Base-by-base conservation (phyloP, 306 rosid genomes). In the Pyrus communis region DNA sequence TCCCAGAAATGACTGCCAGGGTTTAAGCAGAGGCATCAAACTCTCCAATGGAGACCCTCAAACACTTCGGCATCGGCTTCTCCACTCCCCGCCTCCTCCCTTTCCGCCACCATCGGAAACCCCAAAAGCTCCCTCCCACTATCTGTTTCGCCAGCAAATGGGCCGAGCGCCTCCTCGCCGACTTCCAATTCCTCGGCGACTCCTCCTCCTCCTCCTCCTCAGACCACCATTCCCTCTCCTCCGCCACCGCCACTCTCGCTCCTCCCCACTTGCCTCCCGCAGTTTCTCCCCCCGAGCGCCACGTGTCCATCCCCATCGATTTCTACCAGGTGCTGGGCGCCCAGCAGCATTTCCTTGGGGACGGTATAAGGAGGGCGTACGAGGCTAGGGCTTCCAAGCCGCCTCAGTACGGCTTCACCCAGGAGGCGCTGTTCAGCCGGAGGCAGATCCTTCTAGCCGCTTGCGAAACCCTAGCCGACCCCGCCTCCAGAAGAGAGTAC, bases 361-460 rank as follows among this genome's bases (percentile, higher is more conserved):
- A 95, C 57, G 99, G 97, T 11, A 95, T 95, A 66, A 77, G 90
- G 43, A 77, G 97, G 54, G 89, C 97, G 15, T 95, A 92, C 72
- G 99, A 95, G n/a, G 88, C 97, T 54, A 90, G 92, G 79, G 91
- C 84, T 87, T 89, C 97, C 45, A 95, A 89, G 85, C 96, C 92
- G 40, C 97, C 97, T 75, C 96, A 88, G 82, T 88, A 86, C 67
- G 93, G 97, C 0, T 92, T 95, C 85, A 88, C 92, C 66, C 86
- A 92, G 69, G 97, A 92, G 11, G 88, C 97, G 0, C 77, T 95
- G 40, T 78, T 95, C 35, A 92, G 93, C 84, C 93, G 97, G 35
- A 82, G 99, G n/a, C 97, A 88, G 82, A 92, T 95, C 58, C 97
- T 95, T 40, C 95, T 90, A 80, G 99, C 92, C 4, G 97, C 99